These are phyloP conservation scores for Madurella mycetomatis DNA, from an alignment of 2,329 filamentous ascomycete species.

Conservation along the genomic window DNA sequence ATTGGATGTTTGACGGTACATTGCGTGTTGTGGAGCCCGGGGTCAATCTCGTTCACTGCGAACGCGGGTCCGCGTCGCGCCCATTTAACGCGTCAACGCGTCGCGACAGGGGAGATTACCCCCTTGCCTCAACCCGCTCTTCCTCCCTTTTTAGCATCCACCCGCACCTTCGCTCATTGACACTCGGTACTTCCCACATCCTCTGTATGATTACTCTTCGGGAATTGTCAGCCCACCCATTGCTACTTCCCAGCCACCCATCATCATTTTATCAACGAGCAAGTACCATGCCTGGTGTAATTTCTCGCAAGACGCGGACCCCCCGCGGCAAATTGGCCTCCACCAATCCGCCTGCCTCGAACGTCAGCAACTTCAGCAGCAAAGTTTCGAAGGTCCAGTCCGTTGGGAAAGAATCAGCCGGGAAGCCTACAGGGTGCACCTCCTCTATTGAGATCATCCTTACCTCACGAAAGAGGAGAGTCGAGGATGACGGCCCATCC, in stretches of 20 bases:
- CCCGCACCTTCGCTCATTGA: conserved; percentile 3
- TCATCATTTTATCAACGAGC: conserved; percentile 1
- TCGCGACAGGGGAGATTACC: not conserved
- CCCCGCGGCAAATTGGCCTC: conserved; percentile 20
- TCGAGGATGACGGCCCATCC: conserved; percentile 29
- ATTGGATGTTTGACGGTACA: not conserved
- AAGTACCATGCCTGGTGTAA: conserved; percentile 26
- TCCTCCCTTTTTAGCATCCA: not conserved
- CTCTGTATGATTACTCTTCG: not conserved
- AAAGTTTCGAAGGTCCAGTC: conserved; percentile 43
- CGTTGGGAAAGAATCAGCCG: conserved; percentile 25
- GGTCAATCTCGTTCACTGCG: not conserved
- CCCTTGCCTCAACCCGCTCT: not conserved
- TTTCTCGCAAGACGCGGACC: conserved; percentile 23
- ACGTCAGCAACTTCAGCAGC: conserved; percentile 42
- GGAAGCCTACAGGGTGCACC: conserved; percentile 30
- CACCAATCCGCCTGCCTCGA: conserved; percentile 18
- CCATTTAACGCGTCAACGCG: conserved; percentile 12
- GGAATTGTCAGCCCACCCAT: not conserved
- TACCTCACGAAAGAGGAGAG: conserved; percentile 38
- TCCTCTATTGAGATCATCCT: conserved; percentile 28
- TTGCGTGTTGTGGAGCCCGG: not conserved
- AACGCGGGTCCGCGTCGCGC: not conserved
- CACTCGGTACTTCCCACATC: conserved; percentile 7
- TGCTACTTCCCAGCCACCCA: conserved; percentile 4